Base-by-base conservation (phyloP, 2,329 filamentous ascomycete genomes). In the Venturia pyrina region DNA sequence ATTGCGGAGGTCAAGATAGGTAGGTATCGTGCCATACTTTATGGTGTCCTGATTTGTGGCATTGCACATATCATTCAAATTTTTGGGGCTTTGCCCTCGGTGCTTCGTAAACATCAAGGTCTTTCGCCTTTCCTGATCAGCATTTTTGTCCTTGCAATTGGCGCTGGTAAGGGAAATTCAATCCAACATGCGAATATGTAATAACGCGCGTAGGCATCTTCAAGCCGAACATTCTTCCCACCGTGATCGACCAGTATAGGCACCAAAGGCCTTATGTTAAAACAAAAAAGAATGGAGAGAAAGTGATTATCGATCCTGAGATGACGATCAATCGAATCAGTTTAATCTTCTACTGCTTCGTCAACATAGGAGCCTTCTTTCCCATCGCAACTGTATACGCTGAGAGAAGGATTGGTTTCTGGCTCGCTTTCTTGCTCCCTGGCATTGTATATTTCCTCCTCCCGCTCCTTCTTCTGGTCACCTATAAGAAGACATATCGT, bases 301-400 rank as follows among this genome's bases (percentile, higher is more conserved):
- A 75, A 66, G 78, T 80, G 40, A 76, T 82, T 40, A 77, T 81
- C 19, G 80, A 82, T 63, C 80, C 79, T 0, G 79, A 80, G 68
- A 72, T 74, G 2, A 81, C 79, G 0, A 72, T 78, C 2, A 75
- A 73, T 34, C 71, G 75, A 4, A 72, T 73, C 10, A 73, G 74
- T 72, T 68, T 77, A 0, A 68, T 74, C 21, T 78, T 77, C 67
- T 78, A 78, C 56, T 69, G 70, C 0, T 65, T 71, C 28, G 56
- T 70, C 62, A 71, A 71, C 59, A 66, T 76, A 1, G 75, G 75
- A 34, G 74, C 73, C 15, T 74, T 77, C 66, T 74, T 71, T 66
- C 70, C 70, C 64, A 67, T 79, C 19, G 74, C 77, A 10, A 77
- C 76, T 5, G 72, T 74, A 0, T 81, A 80, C 34, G 68, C 75